These are phyloP conservation scores for Agaricales sp. DNA, from an alignment of 1,284 basidiomycete genomes.

Conservation along the genomic window DNA sequence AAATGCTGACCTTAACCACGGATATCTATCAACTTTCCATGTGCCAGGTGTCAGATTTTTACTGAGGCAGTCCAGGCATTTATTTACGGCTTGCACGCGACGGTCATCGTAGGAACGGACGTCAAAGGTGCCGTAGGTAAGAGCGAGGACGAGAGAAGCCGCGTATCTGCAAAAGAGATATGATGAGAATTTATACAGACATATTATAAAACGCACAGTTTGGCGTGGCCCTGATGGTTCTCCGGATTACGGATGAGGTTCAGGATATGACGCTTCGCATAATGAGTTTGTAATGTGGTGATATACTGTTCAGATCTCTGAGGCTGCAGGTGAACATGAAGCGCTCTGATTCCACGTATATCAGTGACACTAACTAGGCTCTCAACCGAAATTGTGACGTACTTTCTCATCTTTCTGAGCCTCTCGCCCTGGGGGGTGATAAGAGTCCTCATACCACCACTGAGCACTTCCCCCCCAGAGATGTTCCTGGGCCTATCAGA, in stretches of 20 bases:
- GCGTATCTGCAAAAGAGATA: constrained; percentile 35
- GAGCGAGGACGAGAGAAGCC: constrained; percentile 49
- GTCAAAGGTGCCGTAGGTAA: constrained; percentile 52
- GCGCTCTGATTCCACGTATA: constrained; percentile 18
- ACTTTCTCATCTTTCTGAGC: constrained; percentile 16
- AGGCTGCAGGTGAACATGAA: constrained; percentile 28
- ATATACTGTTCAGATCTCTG: constrained; percentile 20
- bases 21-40: constrained; percentile 48
- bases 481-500: constrained; percentile 22
- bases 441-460: constrained; percentile 14
- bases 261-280: constrained; percentile 24
- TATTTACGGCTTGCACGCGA: constrained; percentile 42
- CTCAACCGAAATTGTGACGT: neutral
- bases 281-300: constrained; percentile 21
- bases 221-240: constrained; percentile 22
- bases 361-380: neutral
- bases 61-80: constrained; percentile 36
- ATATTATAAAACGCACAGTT: constrained; percentile 13
- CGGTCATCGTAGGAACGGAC: constrained; percentile 42
- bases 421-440: constrained; percentile 16
- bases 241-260: constrained; percentile 28
- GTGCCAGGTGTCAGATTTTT: constrained; percentile 41
- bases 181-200: too few relatives aligned
- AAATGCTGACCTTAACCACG: constrained; percentile 34
- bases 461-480: constrained; percentile 18